phyloP scores from a whole-genome alignment of 2,329 filamentous ascomycete genomes.

The Xylariaceae sp. region DNA sequence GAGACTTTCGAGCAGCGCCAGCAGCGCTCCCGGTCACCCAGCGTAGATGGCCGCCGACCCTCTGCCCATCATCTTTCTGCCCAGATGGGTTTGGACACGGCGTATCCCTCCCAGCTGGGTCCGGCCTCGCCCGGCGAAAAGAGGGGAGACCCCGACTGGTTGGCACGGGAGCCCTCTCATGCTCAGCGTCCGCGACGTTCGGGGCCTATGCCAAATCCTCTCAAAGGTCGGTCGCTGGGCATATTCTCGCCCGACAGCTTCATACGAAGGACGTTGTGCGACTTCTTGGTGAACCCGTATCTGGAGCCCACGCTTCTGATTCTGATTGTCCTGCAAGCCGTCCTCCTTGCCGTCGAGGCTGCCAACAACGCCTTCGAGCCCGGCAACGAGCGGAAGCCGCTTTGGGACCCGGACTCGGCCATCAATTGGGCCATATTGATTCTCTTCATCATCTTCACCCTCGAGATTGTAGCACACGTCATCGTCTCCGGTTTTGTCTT shows the following conservation, averaged over 20 bases:
- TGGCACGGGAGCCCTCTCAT: constrained; percentile 28
- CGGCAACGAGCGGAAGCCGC: constrained; percentile 54
- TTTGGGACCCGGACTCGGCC: constrained; percentile 60
- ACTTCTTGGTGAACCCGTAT: constrained; percentile 78
- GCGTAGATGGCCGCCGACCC: constrained; percentile 48
- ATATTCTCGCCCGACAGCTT: constrained; percentile 77
- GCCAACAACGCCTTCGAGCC: constrained; percentile 64
- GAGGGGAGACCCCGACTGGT: constrained; percentile 31
- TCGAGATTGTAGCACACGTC: constrained; percentile 77
- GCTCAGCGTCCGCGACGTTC: constrained; percentile 27
- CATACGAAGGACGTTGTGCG: constrained; percentile 70
- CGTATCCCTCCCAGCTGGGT: constrained; percentile 48
- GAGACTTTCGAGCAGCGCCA: constrained; percentile 74
- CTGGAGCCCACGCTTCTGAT: constrained; percentile 84
- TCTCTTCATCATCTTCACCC: constrained; percentile 84
- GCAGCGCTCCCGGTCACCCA: constrained; percentile 55
- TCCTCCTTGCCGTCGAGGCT: constrained; percentile 84
- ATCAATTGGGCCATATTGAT: constrained; percentile 79
- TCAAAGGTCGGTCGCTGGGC: constrained; percentile 81
- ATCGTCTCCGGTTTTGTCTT: constrained; percentile 91
- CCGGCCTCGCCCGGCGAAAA: constrained; percentile 45
- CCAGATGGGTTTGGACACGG: constrained; percentile 44
- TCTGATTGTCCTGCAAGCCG: constrained; percentile 81
- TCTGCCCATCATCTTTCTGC: constrained; percentile 38
- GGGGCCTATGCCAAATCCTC: constrained; percentile 61